Evolutionary conservation across 768 basidiomycete genomes (phyloP), one percentile per base, ranked within the genome.

Genomic region (Hydnum rufescens): DNA sequence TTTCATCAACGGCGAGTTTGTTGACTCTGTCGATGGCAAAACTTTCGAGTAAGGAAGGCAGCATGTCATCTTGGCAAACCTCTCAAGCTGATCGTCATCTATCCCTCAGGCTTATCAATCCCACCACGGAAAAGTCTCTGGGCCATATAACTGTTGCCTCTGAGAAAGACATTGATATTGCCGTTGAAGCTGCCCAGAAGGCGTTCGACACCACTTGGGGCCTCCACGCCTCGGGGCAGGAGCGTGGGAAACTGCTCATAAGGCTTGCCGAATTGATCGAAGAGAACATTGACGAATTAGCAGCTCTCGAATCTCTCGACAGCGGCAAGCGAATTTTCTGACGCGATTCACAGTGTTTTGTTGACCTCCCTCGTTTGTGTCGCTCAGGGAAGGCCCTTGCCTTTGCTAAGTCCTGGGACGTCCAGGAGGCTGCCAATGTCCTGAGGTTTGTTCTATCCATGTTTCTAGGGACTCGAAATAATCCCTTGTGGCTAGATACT

Each of bases 11-110:
- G 77, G 77, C 57, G 61, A 82, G 63, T 87, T 74, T 59, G 66
- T 74, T 13, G 74, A 77, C 31, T 75, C 77, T 22, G 68, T 70
- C 19, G 66, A 73, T 4, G 64, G 66, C 36, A 39, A 67, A n/a
- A 74, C 72, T n/a, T 78, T 86, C 60, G 78, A 82, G 82, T 83
- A 59, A 61, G 79, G 78, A 42, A 80, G 80, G 65, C 70, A 73
- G 1, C 78, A 69, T 60, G 30, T 51, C 5, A 68, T 62, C 51
- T 59, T 61, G 23, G 58, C 8, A 13, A 13, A 13, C 44, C 44
- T 47, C 26, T 25, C 26, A 8, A 13, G 2, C 28, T n/a, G 8
- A 25, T 1, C 26, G 23, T 19, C 42, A 25, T 30, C 46, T 8
- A 57, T 19, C 55, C 50, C 18, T 22, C n/a, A 79, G 76, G 31